These are phyloP conservation scores for Amauroascus niger DNA, from an alignment of 2,329 filamentous ascomycete genomes.

Conservation along the genomic window DNA sequence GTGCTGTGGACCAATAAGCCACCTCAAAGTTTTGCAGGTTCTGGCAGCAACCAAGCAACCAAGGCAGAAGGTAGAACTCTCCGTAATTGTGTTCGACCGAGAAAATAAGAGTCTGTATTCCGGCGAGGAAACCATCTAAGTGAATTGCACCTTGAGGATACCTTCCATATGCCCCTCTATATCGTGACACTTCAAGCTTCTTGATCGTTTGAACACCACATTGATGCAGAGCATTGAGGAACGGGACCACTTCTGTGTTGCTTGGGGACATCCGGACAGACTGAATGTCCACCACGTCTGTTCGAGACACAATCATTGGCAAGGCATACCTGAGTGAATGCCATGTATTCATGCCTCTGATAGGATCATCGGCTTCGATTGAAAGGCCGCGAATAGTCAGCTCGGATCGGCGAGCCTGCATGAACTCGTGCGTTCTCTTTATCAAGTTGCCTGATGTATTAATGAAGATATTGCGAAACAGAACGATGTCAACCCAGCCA, in stretches of 20 bases:
- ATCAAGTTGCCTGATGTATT: not conserved
- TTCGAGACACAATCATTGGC: not conserved
- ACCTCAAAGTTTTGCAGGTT: not conserved
- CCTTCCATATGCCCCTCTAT: not conserved
- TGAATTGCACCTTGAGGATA: not conserved
- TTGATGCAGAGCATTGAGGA: not conserved
- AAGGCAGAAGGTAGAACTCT: not conserved
- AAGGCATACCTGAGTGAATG: not conserved
- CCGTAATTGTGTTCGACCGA: not conserved
- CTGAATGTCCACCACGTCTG: not conserved
- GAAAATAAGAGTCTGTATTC: not conserved
- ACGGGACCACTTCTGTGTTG: conserved; percentile 1
- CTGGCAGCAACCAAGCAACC: not conserved
- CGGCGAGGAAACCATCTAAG: not conserved
- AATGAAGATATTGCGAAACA: not conserved
- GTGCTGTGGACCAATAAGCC: not conserved
- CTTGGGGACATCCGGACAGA: not conserved
- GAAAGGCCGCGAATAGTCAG: not conserved
- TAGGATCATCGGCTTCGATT: not conserved
- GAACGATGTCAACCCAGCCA: not conserved
- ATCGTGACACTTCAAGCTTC: not conserved
- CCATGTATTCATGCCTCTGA: not conserved
- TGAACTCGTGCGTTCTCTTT: not conserved
- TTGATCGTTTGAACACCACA: not conserved
- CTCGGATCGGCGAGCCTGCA: not conserved